These are phyloP conservation scores for Aspergillus hiratsukae DNA, from an alignment of 2,329 filamentous ascomycete species.

Conservation along the genomic window DNA sequence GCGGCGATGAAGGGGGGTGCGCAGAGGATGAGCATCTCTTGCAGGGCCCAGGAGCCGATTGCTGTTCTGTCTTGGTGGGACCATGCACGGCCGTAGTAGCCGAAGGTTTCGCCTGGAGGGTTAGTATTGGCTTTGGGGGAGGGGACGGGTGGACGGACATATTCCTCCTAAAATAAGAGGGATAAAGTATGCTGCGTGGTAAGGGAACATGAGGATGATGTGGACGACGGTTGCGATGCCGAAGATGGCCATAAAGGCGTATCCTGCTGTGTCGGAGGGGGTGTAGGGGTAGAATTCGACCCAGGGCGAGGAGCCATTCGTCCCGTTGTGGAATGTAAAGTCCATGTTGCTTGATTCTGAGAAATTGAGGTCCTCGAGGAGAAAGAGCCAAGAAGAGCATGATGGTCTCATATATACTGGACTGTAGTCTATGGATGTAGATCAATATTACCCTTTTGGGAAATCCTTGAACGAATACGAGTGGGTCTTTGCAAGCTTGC, in stretches of 20 bases:
- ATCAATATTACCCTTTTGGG: constrained; percentile 15
- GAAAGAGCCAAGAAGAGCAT: background rate
- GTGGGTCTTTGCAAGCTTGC: constrained; percentile 2
- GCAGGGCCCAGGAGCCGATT: constrained; percentile 20
- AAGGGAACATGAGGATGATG: constrained; percentile 27
- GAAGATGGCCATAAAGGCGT: constrained; percentile 34
- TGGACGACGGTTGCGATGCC: constrained; percentile 27
- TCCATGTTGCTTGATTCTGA: constrained; percentile 21
- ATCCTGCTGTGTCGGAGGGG: constrained; percentile 31
- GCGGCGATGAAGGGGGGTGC: constrained; percentile 20
- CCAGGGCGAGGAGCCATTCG: constrained; percentile 27
- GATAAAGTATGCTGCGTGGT: constrained; percentile 33
- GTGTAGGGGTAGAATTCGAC: constrained; percentile 37
- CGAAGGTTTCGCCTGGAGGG: constrained; percentile 29
- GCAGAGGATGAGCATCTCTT: constrained; percentile 10
- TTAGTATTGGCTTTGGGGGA: background rate
- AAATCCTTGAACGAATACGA: constrained; percentile 28
- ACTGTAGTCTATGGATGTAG: background rate
- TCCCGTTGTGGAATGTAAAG: constrained; percentile 26
- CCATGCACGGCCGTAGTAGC: constrained; percentile 35
- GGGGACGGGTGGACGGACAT: constrained; percentile 21
- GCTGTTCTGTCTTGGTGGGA: constrained; percentile 24
- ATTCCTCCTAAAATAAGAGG: constrained; percentile 35
- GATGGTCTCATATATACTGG: constrained; percentile 1
- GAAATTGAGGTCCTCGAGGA: background rate